Conservation (phyloP, 805 yeast genomes). For the Pichia exigua region DNA sequence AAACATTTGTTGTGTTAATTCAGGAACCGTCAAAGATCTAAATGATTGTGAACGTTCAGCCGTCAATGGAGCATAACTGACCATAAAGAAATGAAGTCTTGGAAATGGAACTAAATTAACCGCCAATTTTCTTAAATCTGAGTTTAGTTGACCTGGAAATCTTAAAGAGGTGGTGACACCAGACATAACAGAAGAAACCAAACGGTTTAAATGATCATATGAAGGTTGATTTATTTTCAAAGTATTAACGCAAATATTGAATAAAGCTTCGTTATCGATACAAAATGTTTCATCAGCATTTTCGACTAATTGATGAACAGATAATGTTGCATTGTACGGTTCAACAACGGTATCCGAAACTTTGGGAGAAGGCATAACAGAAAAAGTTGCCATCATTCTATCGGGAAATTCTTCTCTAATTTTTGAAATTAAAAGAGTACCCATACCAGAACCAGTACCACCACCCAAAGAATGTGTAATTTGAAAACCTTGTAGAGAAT, state of each 20-base stretch:
- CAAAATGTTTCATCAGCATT: constrained; percentile 91
- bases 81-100: constrained; percentile 91
- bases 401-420: constrained; percentile 91
- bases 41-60: constrained; percentile 74
- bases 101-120: constrained; percentile 94
- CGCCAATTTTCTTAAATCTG: constrained; percentile 87
- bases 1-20: constrained; percentile 88
- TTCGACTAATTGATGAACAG: constrained; percentile 87
- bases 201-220: constrained; percentile 68
- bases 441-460: constrained; percentile 97
- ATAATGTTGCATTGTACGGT: constrained; percentile 88
- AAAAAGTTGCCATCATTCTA: constrained; percentile 93
- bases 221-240: constrained; percentile 74
- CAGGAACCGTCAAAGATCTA: constrained; percentile 80
- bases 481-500: constrained; percentile 92
- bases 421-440: constrained; percentile 76
- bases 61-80: constrained; percentile 88
- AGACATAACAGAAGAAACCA: constrained; percentile 88
- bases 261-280: constrained; percentile 89
- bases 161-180: constrained; percentile 92
- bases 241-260: constrained; percentile 82
- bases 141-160: constrained; percentile 91
- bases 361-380: constrained; percentile 88
- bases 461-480: constrained; percentile 78
- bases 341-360: constrained; percentile 91